Conservation (phyloP, 2,329 filamentous ascomycete species). For the Colletotrichum sublineola region DNA sequence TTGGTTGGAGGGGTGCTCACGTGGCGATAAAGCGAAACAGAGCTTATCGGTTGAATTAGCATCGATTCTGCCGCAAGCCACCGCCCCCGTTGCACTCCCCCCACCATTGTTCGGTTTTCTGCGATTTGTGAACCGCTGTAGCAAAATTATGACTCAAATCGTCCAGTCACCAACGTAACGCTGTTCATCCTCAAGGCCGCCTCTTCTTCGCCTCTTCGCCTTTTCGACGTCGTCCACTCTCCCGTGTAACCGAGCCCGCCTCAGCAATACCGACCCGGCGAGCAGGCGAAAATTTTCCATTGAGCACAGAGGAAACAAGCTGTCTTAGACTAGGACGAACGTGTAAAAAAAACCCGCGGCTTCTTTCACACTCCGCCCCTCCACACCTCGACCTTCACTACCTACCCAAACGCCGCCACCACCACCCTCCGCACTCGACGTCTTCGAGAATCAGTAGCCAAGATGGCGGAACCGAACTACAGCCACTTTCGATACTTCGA, state of each 20-base stretch:
- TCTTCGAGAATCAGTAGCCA: slow-evolving; percentile 62
- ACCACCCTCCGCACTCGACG: slow-evolving; percentile 44
- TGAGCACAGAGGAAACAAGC: slow-evolving; percentile 40
- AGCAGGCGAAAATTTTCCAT: slow-evolving; percentile 29
- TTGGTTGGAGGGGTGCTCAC: slow-evolving; percentile 42
- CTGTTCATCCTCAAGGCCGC: slow-evolving; percentile 27
- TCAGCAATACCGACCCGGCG: slow-evolving; percentile 22
- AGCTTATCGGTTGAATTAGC: slow-evolving; percentile 35
- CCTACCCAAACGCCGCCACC: slow-evolving; percentile 29
- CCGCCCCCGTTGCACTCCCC: slow-evolving; percentile 54
- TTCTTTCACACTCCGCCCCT: slow-evolving; percentile 49
- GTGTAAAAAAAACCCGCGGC: slow-evolving; percentile 43
- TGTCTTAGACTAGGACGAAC: slow-evolving; percentile 23
- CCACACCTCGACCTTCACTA: slow-evolving; percentile 44
- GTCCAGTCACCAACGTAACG: slow-evolving; percentile 45
- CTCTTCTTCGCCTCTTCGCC: slow-evolving; percentile 18
- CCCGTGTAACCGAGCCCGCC: slow-evolving; percentile 21
- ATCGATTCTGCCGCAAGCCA: slow-evolving; percentile 50
- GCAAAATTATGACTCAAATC: slow-evolving; percentile 59
- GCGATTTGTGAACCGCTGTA: slow-evolving; percentile 50
- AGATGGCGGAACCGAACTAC: slow-evolving; percentile 95
- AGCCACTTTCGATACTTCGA: slow-evolving; percentile 82
- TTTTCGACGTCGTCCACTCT: slow-evolving; percentile 27
- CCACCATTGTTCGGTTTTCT: slow-evolving; percentile 53
- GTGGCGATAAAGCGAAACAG: slow-evolving; percentile 39